Base-by-base conservation (phyloP, 2,329 filamentous ascomycete species). In the Boeremia exigua region DNA sequence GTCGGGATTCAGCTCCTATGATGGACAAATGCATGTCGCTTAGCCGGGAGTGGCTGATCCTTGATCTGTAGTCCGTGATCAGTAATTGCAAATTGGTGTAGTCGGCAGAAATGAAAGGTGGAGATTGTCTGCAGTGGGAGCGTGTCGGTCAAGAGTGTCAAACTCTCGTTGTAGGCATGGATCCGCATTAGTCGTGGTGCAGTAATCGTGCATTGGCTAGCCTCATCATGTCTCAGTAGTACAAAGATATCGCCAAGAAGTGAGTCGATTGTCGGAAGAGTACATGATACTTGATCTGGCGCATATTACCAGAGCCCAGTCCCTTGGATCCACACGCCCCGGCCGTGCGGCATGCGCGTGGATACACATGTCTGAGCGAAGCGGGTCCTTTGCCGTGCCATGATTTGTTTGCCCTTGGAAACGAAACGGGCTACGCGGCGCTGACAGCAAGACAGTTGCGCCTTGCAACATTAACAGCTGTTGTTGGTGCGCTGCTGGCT, bases 221-320 rank as follows among this genome's bases (percentile, higher is more conserved):
- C 55, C 50, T 61, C 53, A 51, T 25, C 42, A 60, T 62, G 57
- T 60, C 61, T 61, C 62, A 57, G 70, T 72, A 34, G 62, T 63
- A 75, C 72, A 70, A 57, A 53, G 62, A 68, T 73, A 75, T 72
- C 69, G 71, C 70, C 71, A 74, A 74, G 71, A 30, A 48, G 46
- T 64, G 53, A 62, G 59, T 55, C 43, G 55, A 47, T 56, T 62
- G 65, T 69, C 63, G 65, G 65, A 63, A 62, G 40, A 60, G 59
- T 71, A 64, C 60, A 61, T 51, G 51, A 62, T 56, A 56, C 52
- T 55, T 59, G 45, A 70, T 71, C 67, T 70, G 53, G 59, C 62
- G 48, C 54, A 47, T 48, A 50, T 46, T 50, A 58, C 62, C 57
- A 62, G 66, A 65, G 69, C 58, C 70, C 70, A 64, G 63, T 68